phyloP scores from a whole-genome alignment of 306 rosid species.

The Fragaria ananassa region DNA sequence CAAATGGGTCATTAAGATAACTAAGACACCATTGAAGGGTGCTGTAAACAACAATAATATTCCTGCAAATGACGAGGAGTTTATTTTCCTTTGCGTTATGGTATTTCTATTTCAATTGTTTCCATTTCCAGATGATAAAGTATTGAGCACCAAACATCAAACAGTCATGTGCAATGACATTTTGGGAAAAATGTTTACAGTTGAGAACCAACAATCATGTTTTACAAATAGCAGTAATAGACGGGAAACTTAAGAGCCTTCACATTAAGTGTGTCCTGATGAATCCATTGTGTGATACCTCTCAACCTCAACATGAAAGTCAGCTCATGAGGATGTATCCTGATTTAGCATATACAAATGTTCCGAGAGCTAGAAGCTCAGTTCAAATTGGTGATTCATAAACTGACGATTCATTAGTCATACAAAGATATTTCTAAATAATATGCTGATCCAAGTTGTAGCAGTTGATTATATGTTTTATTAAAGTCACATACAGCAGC shows the following conservation, averaged over 20 bases:
- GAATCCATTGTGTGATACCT: neutral
- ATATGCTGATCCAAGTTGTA: neutral
- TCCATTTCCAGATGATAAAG: neutral
- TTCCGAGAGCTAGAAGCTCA: neutral
- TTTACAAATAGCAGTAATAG: too few relatives aligned
- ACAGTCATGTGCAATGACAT: neutral
- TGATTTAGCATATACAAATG: too few relatives aligned
- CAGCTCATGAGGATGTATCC: neutral
- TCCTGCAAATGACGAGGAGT: neutral
- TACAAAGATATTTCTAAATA: neutral
- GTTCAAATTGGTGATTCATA: neutral
- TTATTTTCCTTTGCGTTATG: neutral
- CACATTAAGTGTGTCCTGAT: neutral
- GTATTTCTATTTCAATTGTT: neutral
- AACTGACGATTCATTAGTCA: neutral
- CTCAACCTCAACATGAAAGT: neutral
- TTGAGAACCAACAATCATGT: neutral
- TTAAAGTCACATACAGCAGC: neutral
- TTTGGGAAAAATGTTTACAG: neutral
- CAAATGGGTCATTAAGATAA: neutral
- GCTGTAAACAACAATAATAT: neutral
- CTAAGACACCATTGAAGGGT: neutral
- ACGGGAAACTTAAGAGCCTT: neutral
- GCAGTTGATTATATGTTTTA: neutral
- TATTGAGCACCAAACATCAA: neutral